Evolutionary conservation across 2,329 filamentous ascomycete species (phyloP).

Genomic region (Xylaria sp.): DNA sequence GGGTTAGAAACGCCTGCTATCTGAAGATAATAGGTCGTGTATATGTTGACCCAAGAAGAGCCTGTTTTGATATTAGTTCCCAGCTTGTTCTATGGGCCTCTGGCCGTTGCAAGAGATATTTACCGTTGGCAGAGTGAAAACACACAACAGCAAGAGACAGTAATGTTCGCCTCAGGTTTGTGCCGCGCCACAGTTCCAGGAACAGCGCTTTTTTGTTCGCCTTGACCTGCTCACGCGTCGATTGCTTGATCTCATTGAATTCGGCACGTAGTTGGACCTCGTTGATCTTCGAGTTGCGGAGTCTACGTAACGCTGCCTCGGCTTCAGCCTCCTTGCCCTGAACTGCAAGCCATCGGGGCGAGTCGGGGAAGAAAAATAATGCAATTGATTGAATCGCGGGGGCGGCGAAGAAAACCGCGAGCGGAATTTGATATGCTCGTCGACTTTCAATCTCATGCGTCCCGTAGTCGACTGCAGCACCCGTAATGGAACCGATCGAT

Average conservation of each 20-base stretch:
- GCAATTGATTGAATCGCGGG: slow-evolving; percentile 49
- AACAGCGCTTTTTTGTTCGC: slow-evolving; percentile 46
- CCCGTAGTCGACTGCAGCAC: slow-evolving; percentile 49
- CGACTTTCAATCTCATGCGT: slow-evolving; percentile 43
- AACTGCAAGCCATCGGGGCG: slow-evolving; percentile 54
- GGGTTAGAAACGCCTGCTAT: slow-evolving; percentile 50
- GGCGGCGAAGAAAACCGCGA: slow-evolving; percentile 50
- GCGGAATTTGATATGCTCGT: slow-evolving; percentile 44
- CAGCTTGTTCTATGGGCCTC: background rate
- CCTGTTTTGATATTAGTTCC: slow-evolving; percentile 37
- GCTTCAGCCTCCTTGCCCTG: slow-evolving; percentile 51
- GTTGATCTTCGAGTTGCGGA: slow-evolving; percentile 47
- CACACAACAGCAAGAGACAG: slow-evolving; percentile 50
- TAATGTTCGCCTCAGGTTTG: slow-evolving; percentile 47
- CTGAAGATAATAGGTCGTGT: slow-evolving; percentile 51
- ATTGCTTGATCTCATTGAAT: slow-evolving; percentile 49
- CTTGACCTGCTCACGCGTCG: slow-evolving; percentile 48
- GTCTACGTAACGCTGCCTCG: slow-evolving; percentile 43
- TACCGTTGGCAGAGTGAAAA: slow-evolving; percentile 50
- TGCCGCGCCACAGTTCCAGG: slow-evolving; percentile 51
- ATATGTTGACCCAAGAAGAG: slow-evolving; percentile 50
- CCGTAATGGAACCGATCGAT: slow-evolving; percentile 51
- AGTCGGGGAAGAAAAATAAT: slow-evolving; percentile 53
- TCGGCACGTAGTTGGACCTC: slow-evolving; percentile 48
- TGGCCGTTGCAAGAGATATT: slow-evolving; percentile 5